A percentile compares a stretch with the other conserved stretches of the same genome.
Evolutionary conservation across 192 early-diverging fungal species (phyloP).

Genomic region (Backusella australiensis): DNA sequence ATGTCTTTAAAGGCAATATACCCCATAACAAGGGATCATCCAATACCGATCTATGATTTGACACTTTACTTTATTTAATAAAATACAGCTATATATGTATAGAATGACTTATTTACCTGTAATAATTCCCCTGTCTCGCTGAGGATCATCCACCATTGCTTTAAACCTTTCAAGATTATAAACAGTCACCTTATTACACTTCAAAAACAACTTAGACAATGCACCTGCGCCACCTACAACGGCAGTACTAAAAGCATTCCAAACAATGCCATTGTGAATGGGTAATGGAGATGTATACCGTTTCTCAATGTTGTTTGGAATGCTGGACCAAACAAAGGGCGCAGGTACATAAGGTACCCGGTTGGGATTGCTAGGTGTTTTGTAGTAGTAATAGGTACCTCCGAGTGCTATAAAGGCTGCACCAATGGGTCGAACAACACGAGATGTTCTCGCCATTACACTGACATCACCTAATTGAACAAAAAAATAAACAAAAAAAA

Average conservation of each 20-base stretch:
- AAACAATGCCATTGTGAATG: conserved; percentile 13
- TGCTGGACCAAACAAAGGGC: conserved; percentile 12
- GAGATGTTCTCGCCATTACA: neutral
- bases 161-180: conserved; percentile 63
- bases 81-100: neutral
- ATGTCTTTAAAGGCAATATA: conserved; percentile 56
- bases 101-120: conserved; percentile 45
- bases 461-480: neutral
- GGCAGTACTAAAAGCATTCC: conserved; percentile 24
- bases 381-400: conserved; percentile 5
- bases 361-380: neutral
- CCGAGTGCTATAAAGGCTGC: neutral
- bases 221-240: conserved; percentile 25
- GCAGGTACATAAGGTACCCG: conserved; percentile 4
- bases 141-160: conserved; percentile 47
- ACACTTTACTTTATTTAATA: conserved; percentile 40
- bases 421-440: neutral
- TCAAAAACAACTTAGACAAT: conserved; percentile 34
- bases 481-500: neutral
- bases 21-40: conserved; percentile 83
- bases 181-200: conserved; percentile 30
- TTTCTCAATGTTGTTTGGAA: conserved; percentile 13
- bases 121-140: conserved; percentile 58
- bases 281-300: neutral
- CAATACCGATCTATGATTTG: conserved; percentile 72